These are phyloP conservation scores for Colletotrichum sp. DNA, from an alignment of 2,329 filamentous ascomycete genomes.

Conservation along the genomic window DNA sequence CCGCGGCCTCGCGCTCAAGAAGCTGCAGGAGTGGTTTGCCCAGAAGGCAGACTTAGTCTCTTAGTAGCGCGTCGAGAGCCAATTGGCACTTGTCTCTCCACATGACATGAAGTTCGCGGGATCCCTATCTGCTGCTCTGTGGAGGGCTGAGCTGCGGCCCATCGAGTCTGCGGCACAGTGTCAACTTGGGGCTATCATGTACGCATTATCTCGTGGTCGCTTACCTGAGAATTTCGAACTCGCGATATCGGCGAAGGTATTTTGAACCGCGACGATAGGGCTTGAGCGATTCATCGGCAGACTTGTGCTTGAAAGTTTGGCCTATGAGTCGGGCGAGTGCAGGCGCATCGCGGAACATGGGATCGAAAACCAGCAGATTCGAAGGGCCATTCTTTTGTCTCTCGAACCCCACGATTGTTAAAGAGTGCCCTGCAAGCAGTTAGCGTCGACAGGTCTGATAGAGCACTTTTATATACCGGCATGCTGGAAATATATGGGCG, in stretches of 20 bases:
- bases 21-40: constrained; percentile 83
- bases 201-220: background rate
- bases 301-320: constrained; percentile 46
- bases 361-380: constrained; percentile 87
- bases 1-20: constrained; percentile 83
- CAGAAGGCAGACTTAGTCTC: constrained; percentile 28
- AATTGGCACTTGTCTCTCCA: background rate
- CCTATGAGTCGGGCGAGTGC: constrained; percentile 65
- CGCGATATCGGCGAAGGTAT: constrained; percentile 72
- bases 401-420: constrained; percentile 89
- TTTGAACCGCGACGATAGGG: constrained; percentile 74
- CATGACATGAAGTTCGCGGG: background rate
- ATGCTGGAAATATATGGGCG: constrained; percentile 92
- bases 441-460: background rate
- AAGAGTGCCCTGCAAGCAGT: constrained; percentile 70
- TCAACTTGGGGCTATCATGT: background rate
- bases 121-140: background rate
- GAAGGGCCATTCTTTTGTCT: constrained; percentile 65
- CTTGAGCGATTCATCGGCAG: constrained; percentile 64
- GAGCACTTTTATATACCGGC: constrained; percentile 53
- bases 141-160: background rate
- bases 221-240: constrained; percentile 74
- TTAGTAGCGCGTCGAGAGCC: background rate
- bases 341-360: constrained; percentile 75
- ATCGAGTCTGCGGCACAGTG: background rate